A percentile compares a stretch with the other conserved stretches of the same genome.
phyloP scores from a whole-genome alignment of 306 rosid genomes.

The Cicer chorassanicum region DNA sequence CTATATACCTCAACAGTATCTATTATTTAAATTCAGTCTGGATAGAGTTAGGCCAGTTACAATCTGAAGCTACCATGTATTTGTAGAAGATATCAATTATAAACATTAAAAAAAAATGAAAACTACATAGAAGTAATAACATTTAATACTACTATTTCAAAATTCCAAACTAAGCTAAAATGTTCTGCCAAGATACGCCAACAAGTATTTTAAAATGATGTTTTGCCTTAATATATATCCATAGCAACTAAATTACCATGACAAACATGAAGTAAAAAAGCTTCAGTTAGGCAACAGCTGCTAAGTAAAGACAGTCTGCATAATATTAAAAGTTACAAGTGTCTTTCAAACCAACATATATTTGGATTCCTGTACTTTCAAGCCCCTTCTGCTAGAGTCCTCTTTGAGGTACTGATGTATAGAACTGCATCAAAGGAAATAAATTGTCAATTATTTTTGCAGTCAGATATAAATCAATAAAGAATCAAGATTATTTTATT shows the following conservation, averaged over 20 bases:
- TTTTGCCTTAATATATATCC: slow-evolving; percentile 13
- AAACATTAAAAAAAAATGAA: not conserved
- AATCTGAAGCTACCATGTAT: not conserved
- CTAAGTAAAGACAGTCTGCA: slow-evolving; percentile 15
- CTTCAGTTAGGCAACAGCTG: slow-evolving; percentile 25
- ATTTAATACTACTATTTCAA: slow-evolving; percentile 34
- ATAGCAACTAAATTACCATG: slow-evolving; percentile 11
- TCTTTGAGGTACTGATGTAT: slow-evolving; percentile 90
- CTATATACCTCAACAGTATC: too few relatives aligned
- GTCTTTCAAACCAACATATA: slow-evolving; percentile 20
- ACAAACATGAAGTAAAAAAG: slow-evolving; percentile 23
- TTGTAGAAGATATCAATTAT: not conserved
- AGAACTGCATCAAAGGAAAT: slow-evolving; percentile 65
- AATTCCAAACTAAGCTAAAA: slow-evolving; percentile 21
- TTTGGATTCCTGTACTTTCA: slow-evolving; percentile 39
- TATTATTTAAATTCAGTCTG: not conserved
- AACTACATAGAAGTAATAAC: not conserved
- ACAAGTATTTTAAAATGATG: slow-evolving; percentile 20
- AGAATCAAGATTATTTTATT: slow-evolving; percentile 2
- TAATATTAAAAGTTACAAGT: slow-evolving; percentile 9
- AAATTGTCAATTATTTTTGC: slow-evolving; percentile 26
- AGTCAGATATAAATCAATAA: slow-evolving; percentile 20
- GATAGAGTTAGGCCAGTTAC: not conserved
- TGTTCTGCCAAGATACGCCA: slow-evolving; percentile 18
- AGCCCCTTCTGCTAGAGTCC: slow-evolving; percentile 88